Base-by-base conservation (phyloP, 208 protist genomes). In the Sergeia podlipaevii region DNA sequence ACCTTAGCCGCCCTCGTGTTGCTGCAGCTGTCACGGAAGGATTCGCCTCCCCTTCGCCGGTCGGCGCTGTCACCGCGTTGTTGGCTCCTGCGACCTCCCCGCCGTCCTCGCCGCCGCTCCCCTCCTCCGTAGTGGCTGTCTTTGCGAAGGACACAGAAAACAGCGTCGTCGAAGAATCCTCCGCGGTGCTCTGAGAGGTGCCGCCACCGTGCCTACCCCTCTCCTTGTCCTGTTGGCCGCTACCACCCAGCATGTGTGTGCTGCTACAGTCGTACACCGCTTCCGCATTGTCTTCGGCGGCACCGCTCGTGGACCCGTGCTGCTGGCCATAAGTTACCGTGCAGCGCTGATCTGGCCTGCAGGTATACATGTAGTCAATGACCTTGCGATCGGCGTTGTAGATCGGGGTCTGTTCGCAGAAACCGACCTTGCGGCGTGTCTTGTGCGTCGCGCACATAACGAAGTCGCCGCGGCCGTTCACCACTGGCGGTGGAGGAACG, bases 341-440 rank as follows among this genome's bases (percentile, higher is more conserved):
- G 55, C 83, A 91, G 5, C 45, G 33, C 34, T 53, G 49, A 3
- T 36, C 65, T 0, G 68, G 63, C 47, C 51, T 74, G 62, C 84
- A 91, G 1, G 74, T 52, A 39, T 79, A 91, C 26, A 67, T 62
- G 36, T 81, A 79, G 23, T 59, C 70, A 24, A 88, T 51, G 18
- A 88, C 57, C 23, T 80, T 64, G 51, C 74, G 79, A 37, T 91
- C 84, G 1, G 84, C 84, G 47, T 91, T 76, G 54, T 74, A 65
- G 6, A 91, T 57, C 13, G 78, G 70, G 45, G 36, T 64, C 43
- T 57, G 41, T 32, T 61, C 49, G 51, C 84, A 91, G 44, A 68
- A 88, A 13, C 64, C 72, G 0, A 64, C 69, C 21, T 74, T 65
- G 33, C 84, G 79, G 1, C 66, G 72, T 18, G 55, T 56, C 38